phyloP scores from a whole-genome alignment of 495 filamentous ascomycete genomes.

The Antarctomyces pellizariae region DNA sequence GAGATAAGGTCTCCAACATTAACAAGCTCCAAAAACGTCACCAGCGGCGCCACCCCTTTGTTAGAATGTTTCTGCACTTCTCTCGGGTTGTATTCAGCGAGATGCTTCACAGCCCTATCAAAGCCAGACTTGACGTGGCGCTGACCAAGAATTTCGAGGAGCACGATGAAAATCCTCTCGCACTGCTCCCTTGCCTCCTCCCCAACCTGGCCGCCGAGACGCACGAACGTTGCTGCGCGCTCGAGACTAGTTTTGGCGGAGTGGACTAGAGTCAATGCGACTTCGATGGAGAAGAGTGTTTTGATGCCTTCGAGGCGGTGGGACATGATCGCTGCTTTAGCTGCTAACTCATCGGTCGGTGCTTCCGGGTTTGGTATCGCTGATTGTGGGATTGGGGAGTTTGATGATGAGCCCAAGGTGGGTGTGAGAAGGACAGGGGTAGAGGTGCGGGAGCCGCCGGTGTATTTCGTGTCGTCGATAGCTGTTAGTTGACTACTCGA shows the following conservation, averaged over 20 bases:
- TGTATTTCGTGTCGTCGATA: slow-evolving; percentile 24
- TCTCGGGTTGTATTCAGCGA: slow-evolving; percentile 77
- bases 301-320: slow-evolving; percentile 79
- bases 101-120: slow-evolving; percentile 72
- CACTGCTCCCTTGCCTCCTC: slow-evolving; percentile 78
- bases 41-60: slow-evolving; percentile 62
- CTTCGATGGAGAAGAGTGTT: slow-evolving; percentile 86
- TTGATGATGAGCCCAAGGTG: no score
- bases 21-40: slow-evolving; percentile 91
- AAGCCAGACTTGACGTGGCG: slow-evolving; percentile 84
- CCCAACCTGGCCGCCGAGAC: slow-evolving; percentile 52
- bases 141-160: slow-evolving; percentile 62
- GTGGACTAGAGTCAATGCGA: slow-evolving; percentile 75
- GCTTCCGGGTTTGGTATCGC: no score
- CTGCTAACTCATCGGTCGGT: slow-evolving; percentile 77
- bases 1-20: slow-evolving; percentile 96
- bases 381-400: no score
- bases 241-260: slow-evolving; percentile 77
- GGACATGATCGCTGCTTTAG: slow-evolving; percentile 92
- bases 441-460: no score
- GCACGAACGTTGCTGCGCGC: slow-evolving; percentile 59
- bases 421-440: no score
- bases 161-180: slow-evolving; percentile 61
- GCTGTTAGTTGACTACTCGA: no score
- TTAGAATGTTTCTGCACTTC: slow-evolving; percentile 50